Percentiles rank a stretch among this genome's conserved stretches.
phyloP scores from a whole-genome alignment of 1,284 basidiomycete genomes.

The Phlebopus sp. region DNA sequence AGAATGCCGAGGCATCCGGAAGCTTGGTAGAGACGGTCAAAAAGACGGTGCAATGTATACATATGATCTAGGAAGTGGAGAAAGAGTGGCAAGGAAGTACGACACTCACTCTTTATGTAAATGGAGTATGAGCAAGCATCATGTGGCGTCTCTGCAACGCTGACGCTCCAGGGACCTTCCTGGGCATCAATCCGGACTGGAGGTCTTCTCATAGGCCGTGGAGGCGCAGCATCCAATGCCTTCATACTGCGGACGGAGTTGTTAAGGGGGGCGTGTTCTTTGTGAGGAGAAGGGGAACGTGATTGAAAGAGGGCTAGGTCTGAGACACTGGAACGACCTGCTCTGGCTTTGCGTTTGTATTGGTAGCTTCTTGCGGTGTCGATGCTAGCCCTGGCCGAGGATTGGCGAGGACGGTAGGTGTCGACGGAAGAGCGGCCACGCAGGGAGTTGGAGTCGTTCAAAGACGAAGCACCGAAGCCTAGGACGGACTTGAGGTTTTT shows the following conservation, averaged over 20 bases:
- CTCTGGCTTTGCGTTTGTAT: slow-evolving; percentile 25
- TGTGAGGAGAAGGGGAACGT: slow-evolving; percentile 28
- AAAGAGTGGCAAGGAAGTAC: slow-evolving; percentile 27
- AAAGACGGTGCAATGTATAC: slow-evolving; percentile 21
- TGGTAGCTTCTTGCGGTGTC: slow-evolving; percentile 31
- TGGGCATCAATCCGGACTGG: slow-evolving; percentile 54
- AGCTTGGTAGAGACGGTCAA: slow-evolving; percentile 21
- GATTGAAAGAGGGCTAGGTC: slow-evolving; percentile 39
- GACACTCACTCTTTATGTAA: slow-evolving; percentile 65
- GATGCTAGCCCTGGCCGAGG: slow-evolving; percentile 29
- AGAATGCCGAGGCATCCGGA: slow-evolving; percentile 28
- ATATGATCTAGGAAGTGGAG: slow-evolving; percentile 20
- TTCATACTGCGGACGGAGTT: slow-evolving; percentile 36
- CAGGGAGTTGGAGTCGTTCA: slow-evolving; percentile 28
- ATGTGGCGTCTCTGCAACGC: slow-evolving; percentile 68
- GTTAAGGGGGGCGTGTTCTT: slow-evolving; percentile 30
- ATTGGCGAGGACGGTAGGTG: slow-evolving; percentile 22
- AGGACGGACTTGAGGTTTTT: slow-evolving; percentile 43
- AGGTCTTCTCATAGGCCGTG: slow-evolving; percentile 33
- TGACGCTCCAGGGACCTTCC: slow-evolving; percentile 72
- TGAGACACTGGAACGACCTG: slow-evolving; percentile 33
- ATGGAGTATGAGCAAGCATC: slow-evolving; percentile 59
- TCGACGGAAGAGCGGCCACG: slow-evolving; percentile 31
- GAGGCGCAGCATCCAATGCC: slow-evolving; percentile 35
- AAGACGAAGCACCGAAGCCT: slow-evolving; percentile 33